Conservation (phyloP, 2,329 filamentous ascomycete genomes). For the Fusarium zealandicum region DNA sequence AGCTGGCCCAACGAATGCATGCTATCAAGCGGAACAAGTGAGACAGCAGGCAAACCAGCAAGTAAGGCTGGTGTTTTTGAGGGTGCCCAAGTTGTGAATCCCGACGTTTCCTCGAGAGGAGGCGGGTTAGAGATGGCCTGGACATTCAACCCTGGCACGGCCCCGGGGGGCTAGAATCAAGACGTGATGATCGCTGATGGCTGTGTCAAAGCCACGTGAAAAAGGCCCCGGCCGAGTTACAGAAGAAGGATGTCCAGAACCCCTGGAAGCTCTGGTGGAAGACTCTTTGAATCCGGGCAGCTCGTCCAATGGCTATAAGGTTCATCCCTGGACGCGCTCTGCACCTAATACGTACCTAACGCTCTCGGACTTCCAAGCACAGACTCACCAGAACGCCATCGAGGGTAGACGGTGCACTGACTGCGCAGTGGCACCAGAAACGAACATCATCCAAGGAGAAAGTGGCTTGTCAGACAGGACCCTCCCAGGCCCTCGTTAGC, state of each 20-base stretch:
- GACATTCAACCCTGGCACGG: not conserved
- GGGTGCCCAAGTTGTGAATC: too few relatives aligned
- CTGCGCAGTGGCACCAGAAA: constrained; percentile 25
- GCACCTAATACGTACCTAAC: constrained; percentile 12
- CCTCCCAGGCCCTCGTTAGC: constrained; percentile 12
- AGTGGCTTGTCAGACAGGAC: constrained; percentile 14
- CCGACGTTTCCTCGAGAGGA: too few relatives aligned
- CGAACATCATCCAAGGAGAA: constrained; percentile 16
- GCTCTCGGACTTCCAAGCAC: constrained; percentile 3
- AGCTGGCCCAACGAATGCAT: constrained; percentile 11
- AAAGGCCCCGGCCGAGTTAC: constrained; percentile 35
- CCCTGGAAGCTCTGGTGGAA: constrained; percentile 25
- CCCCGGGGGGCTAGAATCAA: not conserved
- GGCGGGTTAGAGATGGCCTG: not conserved
- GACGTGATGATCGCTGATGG: constrained; percentile 25
- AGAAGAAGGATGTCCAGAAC: constrained; percentile 7
- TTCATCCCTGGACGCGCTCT: constrained; percentile 18
- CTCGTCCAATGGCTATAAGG: not conserved
- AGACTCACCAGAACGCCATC: constrained; percentile 28
- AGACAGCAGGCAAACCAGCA: constrained; percentile 19
- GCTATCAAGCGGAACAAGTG: constrained; percentile 18
- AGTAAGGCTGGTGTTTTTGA: not conserved
- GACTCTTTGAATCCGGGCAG: not conserved
- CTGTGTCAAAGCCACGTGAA: constrained; percentile 37
- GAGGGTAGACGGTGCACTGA: constrained; percentile 25